Evolutionary conservation across 176 grass and related monocot species (phyloP), one percentile per base, ranked within the genome.

Genomic region (Bothriochloa decipiens): DNA sequence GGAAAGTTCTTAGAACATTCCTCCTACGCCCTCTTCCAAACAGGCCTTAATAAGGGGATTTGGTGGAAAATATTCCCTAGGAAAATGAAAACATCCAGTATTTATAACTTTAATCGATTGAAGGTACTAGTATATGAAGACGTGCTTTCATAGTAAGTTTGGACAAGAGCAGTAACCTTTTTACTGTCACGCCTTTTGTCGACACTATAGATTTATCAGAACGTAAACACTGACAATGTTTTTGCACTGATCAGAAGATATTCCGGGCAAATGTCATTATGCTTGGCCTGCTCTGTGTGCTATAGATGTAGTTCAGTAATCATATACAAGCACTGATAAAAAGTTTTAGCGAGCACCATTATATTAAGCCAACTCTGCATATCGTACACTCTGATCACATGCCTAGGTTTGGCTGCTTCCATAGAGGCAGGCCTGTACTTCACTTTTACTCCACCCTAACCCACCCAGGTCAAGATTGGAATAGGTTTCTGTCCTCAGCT

Each of bases 251-350:
- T 53, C 17, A 7, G 17, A 20, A 53, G 50, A 53, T 53, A 53
- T 53, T 53, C 16, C 50, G 20, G 50, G 17, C 17, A 53, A 53
- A 17, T 0, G 20, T 53, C 16, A 53, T 53, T 53, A 6, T 20
- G 50, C 50, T 53, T 53, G 17, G 50, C 1, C 50, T 53, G 50
- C 49, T 52, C 49, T 52, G 49, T 52, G 49, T 52, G 49, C 49
- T 53, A 52, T 52, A 81, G 65, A 57, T 65, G 39, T 67, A 52
- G 57, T 25, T 61, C 57, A 61, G 37, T 68, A 26, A 27, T 61
- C 10, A 46, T 61, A 28, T 68, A 50, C 63, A 78, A 83, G 23
- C 13, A 22, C 22, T 23, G 1, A 68, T 69, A 13, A 33, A 64
- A 20, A 52, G n/a, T 76, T 65, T 52, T 40, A 45, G 41, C 10